Evolutionary conservation across 2,329 filamentous ascomycete genomes (phyloP), one percentile per base, ranked within the genome.

Genomic region (Colletotrichum chrysophilum): DNA sequence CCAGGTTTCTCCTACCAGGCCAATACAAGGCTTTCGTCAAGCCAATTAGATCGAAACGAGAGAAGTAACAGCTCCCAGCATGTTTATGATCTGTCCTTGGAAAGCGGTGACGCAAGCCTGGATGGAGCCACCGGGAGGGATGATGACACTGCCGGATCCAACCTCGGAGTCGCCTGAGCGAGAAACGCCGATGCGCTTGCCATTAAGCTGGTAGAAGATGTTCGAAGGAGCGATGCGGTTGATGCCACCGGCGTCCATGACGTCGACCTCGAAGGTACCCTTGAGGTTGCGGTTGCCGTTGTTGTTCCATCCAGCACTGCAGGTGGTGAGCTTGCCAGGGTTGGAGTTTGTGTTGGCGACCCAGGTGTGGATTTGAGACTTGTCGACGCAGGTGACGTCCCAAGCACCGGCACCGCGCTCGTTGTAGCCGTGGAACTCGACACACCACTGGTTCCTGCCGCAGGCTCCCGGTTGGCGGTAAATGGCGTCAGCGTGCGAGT

Each of bases 291-390:
- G 26, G 13, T 68, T 68, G 43, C 66, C 66, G 16, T 36, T 56
- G 66, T 68, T 68, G 66, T 68, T 68, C 66, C 66, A 68, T 56
- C 66, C 66, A 8, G 66, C 66, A 34, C 48, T 68, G 66, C 66
- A 68, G 30, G 43, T 34, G 26, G 66, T 56, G 64, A 66, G 56
- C 48, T 24, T 34, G 28, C 43, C 21, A 6, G 66, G 66, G 48
- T 56, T 56, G n/a, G 43, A 56, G 66, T 56, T 56, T 5, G 43
- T 34, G 66, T 68, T 68, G 28, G 21, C 18, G 18, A 56, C 43
- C 66, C 66, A 56, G 14, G 66, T 68, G 28, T 68, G 66, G 14
- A 68, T 68, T 10, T 36, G 36, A 2, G 43, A 28, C 66, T 68
- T 68, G 66, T 68, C 66, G 48, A 68, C 66, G 16, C 66, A 68